Base-by-base conservation (phyloP, 2,329 filamentous ascomycete species). In the Arachnomyces sp. region DNA sequence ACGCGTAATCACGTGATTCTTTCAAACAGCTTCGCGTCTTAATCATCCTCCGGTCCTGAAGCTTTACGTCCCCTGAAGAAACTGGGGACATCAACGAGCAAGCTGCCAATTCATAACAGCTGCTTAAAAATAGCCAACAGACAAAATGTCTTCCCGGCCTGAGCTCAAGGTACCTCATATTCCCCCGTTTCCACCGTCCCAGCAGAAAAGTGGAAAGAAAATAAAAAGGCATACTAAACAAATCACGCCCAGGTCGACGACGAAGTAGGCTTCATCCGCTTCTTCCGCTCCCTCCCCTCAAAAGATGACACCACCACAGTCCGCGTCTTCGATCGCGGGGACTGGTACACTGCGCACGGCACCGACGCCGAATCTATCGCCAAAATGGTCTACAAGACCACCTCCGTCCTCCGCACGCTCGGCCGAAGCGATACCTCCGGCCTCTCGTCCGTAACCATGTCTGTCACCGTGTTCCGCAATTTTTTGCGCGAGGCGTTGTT, bases 401-500 rank as follows among this genome's bases (percentile, higher is more conserved):
- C 89, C 2, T 94, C 92, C 0, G 92, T 98, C 12, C 76, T 98
- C 15, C 81, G 90, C 51, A 88, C 92, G 53, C 76, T 98, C 15
- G 92, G 92, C 46, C 80, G 82, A 53, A 84, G 78, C 62, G 84
- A 88, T 58, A 79, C 84, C 44, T 85, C 82, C n/a, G 87, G 84
- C 9, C 75, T 98, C 2, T 79, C 88, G 4, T 98, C 92, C 2
- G 92, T 98, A 31, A 95, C 92, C 2, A 87, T 98, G 79, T 92
- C 89, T 36, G 73, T 88, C 43, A 96, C 90, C 2, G 92, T 95
- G 3, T 98, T 92, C 64, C 83, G 89, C 39, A 94, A 93, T 53
- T 95, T 98, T 59, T 78, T 98, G 6, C 80, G 92, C 56, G 92
- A 98, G 64, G 87, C 89, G 2, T 79, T 98, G 1, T 93, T 96